Base-by-base conservation (phyloP, 768 basidiomycete species). In the Mycena vulgaris region DNA sequence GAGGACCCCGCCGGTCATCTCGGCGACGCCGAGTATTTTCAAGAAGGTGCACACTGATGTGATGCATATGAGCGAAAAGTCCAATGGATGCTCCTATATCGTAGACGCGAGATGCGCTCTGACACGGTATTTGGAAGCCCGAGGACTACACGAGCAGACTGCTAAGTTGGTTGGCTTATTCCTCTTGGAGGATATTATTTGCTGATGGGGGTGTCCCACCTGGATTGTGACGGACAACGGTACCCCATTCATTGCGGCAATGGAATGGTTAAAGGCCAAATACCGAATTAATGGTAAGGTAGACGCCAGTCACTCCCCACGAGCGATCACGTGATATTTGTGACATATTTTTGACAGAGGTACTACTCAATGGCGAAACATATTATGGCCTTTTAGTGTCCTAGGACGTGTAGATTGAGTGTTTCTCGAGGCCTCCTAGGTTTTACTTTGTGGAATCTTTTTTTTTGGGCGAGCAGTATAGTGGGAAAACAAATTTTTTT, bases 211-310 rank as follows among this genome's bases (percentile, higher is more conserved):
- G 21, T 75, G 76, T 2, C 25, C 83, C 0, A n/a, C n/a, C n/a
- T n/a, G n/a, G n/a, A n/a, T n/a, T n/a, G n/a, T n/a, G n/a, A n/a
- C n/a, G n/a, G n/a, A n/a, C n/a, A n/a, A 31, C 55, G 80, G 83
- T 0, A 70, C 78, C 0, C 76, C 77, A 0, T 81, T 79, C n/a
- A 28, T 82, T 0, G 67, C 73, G 0, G 83, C 78, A 1, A 16
- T 71, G 9, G 52, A 75, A 2, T 69, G 48, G 51, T 63, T 79
- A 0, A 57, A 66, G 4, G 62, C 70, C 16, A 69, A 71, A 13
- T 81, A 81, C 17, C 62, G 80, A 3, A 84, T 87, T n/a, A 58
- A 68, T 0, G 83, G 85, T 39, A n/a, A n/a, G n/a, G n/a, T n/a
- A n/a, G n/a, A n/a, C n/a, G n/a, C n/a, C n/a, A n/a, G n/a, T n/a